Evolutionary conservation across 495 filamentous ascomycete species (phyloP).

Genomic region (Sphaerosporella brunnea): DNA sequence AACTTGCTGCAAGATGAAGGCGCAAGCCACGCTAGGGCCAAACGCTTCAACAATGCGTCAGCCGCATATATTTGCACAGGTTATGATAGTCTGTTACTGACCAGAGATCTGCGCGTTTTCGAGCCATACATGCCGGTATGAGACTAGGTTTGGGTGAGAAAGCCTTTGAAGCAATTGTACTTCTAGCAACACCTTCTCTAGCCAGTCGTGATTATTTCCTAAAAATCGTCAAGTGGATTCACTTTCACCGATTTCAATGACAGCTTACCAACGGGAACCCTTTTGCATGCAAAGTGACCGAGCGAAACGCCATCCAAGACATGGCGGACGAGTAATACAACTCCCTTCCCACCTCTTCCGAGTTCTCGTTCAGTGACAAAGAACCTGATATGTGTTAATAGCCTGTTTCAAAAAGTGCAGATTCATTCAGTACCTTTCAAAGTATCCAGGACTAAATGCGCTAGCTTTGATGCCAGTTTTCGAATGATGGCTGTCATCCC

Average conservation of each 20-base stretch:
- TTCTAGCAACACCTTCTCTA: conserved; percentile 83
- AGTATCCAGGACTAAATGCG: conserved; percentile 82
- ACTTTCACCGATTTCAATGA: background rate
- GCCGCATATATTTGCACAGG: too few species aligned
- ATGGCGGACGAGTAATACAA: conserved; percentile 81
- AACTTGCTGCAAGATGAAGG: conserved; percentile 86
- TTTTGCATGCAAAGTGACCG: conserved; percentile 88
- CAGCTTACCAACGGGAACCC: conserved; percentile 59
- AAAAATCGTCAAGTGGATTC: background rate
- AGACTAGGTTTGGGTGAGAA: conserved; percentile 88
- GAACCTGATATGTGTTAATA: conserved; percentile 32
- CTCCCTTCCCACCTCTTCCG: conserved; percentile 81
- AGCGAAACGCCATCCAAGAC: conserved; percentile 72
- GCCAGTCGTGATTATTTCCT: conserved; percentile 81
- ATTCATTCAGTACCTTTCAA: conserved; percentile 36
- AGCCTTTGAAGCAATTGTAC: conserved; percentile 82
- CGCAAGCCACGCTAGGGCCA: conserved; percentile 80
- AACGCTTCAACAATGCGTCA: conserved; percentile 47
- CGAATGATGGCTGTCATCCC: background rate
- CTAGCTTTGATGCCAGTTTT: conserved; percentile 35
- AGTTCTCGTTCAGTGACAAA: conserved; percentile 76
- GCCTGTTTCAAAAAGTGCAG: background rate
- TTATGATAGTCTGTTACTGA: too few species aligned
- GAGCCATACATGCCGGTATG: conserved; percentile 92
- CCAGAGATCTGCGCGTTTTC: conserved; percentile 66